Conservation (phyloP, 2,329 filamentous ascomycete species). For the Aspergillus thermomutatus region DNA sequence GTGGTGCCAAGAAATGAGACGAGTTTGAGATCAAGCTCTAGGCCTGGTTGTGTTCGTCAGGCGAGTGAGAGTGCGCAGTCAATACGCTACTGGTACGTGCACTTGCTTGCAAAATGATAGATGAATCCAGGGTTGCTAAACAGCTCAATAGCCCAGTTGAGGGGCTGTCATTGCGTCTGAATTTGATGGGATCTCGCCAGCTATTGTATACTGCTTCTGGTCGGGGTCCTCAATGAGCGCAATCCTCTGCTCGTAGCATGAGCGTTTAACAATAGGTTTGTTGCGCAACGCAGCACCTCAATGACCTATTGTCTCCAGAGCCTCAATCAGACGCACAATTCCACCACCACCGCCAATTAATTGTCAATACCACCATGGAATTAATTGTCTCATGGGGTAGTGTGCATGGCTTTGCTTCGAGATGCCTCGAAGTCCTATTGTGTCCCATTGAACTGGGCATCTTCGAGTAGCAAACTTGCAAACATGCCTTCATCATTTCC, state of each 20-base stretch:
- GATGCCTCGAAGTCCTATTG: not conserved
- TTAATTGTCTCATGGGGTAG: not conserved
- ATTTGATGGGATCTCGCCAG: not conserved
- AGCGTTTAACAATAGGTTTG: not conserved
- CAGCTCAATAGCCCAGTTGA: not conserved
- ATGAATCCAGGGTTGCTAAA: not conserved
- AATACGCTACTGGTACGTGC: not conserved
- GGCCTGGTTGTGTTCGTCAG: not conserved
- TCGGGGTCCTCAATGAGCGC: not conserved
- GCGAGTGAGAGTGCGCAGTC: not conserved
- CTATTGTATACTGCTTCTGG: not conserved
- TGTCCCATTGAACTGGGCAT: not conserved
- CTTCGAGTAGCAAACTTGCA: not conserved
- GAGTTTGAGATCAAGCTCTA: not conserved
- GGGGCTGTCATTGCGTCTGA: not conserved
- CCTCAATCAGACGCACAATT: not conserved
- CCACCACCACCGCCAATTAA: not conserved
- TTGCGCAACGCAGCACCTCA: not conserved
- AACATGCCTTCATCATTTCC: not conserved
- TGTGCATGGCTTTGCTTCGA: not conserved
- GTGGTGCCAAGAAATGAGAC: not conserved
- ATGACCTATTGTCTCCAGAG: not conserved
- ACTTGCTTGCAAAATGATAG: not conserved
- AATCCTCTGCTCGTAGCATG: not conserved
- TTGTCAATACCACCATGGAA: not conserved